Percentiles rank a stretch among this genome's conserved stretches.
Conservation (phyloP, 2,329 filamentous ascomycete genomes). For the Xylariaceae sp. region DNA sequence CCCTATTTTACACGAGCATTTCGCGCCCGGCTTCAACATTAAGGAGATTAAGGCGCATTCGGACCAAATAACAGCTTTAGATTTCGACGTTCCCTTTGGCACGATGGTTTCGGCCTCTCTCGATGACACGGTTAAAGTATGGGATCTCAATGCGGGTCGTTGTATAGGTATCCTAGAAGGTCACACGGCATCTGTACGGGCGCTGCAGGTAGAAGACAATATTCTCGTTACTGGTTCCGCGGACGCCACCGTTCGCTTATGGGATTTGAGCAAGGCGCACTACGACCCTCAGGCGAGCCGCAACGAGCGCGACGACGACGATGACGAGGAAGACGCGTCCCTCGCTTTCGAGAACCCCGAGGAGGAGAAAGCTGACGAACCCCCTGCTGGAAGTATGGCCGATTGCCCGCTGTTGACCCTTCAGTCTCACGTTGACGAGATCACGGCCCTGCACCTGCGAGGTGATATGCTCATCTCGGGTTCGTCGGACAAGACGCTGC, state of each 20-base stretch:
- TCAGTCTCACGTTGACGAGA: conserved; percentile 85
- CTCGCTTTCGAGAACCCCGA: conserved; percentile 69
- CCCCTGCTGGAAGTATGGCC: conserved; percentile 72
- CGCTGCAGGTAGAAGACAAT: conserved; percentile 92
- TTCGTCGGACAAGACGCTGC: conserved; percentile 92
- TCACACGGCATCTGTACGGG: conserved; percentile 87
- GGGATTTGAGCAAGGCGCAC: conserved; percentile 86
- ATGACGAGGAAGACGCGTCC: conserved; percentile 57
- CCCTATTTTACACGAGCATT: conserved; percentile 92
- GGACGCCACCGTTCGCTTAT: conserved; percentile 89
- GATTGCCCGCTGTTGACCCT: conserved; percentile 88
- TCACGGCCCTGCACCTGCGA: conserved; percentile 88
- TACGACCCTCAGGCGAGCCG: conserved; percentile 67
- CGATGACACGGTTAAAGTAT: conserved; percentile 91
- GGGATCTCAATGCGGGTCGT: conserved; percentile 89
- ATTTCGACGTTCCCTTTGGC: conserved; percentile 97
- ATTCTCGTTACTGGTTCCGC: conserved; percentile 90
- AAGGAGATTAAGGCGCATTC: conserved; percentile 83
- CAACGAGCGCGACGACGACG: conserved; percentile 53
- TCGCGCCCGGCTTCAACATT: conserved; percentile 82
- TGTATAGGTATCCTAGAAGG: conserved; percentile 91
- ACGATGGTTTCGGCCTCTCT: conserved; percentile 88
- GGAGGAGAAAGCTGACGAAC: conserved; percentile 57
- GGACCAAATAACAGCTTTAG: conserved; percentile 81
- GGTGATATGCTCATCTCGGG: conserved; percentile 89